Base-by-base conservation (phyloP, 352 stramenopile genomes). In the Phytopythium vexans region DNA sequence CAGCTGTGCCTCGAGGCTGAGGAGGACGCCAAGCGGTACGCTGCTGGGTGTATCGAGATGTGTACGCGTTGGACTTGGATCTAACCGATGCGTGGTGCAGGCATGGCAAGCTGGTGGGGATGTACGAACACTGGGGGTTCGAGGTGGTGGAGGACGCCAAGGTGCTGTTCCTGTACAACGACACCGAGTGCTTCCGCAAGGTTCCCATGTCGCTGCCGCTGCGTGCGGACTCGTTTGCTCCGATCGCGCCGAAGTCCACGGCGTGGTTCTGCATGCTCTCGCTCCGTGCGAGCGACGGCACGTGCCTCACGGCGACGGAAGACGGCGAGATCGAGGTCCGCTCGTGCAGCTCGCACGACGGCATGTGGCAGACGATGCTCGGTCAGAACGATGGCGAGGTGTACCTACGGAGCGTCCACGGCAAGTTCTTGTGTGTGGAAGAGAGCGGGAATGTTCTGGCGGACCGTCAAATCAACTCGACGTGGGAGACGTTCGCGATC, bases 401-500 rank as follows among this genome's bases (percentile, higher is more conserved):
- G 48, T 92, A 72, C 37, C 54, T 94, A 16, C 82, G 82, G 36
- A 91, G 79, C 45, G 74, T 71, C 4, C 77, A 94, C 49, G 84
- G 84, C 51, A 94, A 94, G 52, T 94, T 94, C 55, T 62, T 94
- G 6, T 94, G 84, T 38, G 84, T 92, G 31, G 82, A 94, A 54
- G 74, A 86, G 52, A 71, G 78, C 38, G 84, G 82, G 16, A 80
- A 64, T 2, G 82, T 94, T 55, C 56, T 89, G 34, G 84, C 84
- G 0, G 74, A 94, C 53, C 77, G 84, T 0, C 75, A 47, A 8
- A 56, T 79, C 52, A 89, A 92, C 64, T 94, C 84, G 55, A 94
- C 84, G 33, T 94, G 84, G 84, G 84, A 94, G 51, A 94, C 84
- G n/a, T 92, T 94, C 66, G 76, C 89, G 54, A 73, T 91, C 27